Evolutionary conservation across 2,329 filamentous ascomycete genomes (phyloP), one percentile per base, ranked within the genome.

Genomic region (Nectriaceae sp.): DNA sequence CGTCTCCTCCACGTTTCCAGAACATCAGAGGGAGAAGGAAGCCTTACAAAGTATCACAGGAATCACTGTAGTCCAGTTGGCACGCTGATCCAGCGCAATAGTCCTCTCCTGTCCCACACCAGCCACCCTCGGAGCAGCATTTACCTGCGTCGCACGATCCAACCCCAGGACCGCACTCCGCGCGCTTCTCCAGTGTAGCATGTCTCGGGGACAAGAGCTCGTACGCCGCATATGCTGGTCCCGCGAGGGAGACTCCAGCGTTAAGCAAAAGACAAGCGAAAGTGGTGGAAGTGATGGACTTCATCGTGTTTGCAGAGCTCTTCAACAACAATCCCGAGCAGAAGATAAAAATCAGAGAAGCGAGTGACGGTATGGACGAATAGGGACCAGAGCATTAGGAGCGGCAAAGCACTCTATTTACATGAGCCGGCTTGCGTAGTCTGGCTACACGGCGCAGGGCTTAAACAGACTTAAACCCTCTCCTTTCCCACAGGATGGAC

Each of bases 1-100:
- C n/a, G 15, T 42, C 11, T n/a, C n/a, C 11, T 21, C 26, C 44
- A n/a, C 40, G 35, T n/a, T 42, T 16, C 29, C 18, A 19, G 19
- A 40, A 40, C 16, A 20, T 10, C 5, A 40, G n/a, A n/a, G n/a
- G 20, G 22, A 19, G 16, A 40, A 19, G 5, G 16, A 20, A 48
- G 19, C 62, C 71, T 67, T 58, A 73, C 70, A 71, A 67, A 51
- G 70, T 70, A 50, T 73, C 69, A 65, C 71, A 73, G 33, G 65
- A 60, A 46, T 71, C 66, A 49, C 70, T 69, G 55, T 68, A 74
- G 11, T 67, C 64, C 31, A 74, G 55, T 49, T 72, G 71, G 49
- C 71, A 73, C 36, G 62, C 58, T 4, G 69, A 70, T 22, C 70
- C 70, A 38, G 55, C 62, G 48, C 71, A 73, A 48, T 63, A 71